Percentiles rank a stretch among this genome's conserved stretches.
These are phyloP conservation scores for Fusarium sp. DNA, from an alignment of 2,329 filamentous ascomycete genomes.

Conservation along the genomic window DNA sequence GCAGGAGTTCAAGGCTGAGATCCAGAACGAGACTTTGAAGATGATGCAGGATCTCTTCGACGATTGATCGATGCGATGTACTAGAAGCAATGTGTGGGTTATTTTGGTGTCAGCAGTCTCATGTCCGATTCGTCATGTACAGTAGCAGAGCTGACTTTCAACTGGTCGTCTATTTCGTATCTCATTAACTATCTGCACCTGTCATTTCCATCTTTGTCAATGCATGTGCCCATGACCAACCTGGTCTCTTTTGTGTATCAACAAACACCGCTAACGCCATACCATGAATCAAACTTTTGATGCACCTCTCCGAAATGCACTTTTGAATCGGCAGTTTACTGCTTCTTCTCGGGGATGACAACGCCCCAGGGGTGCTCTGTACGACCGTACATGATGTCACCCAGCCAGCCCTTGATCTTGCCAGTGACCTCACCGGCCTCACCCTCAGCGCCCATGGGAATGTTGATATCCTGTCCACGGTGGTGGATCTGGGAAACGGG, in stretches of 20 bases:
- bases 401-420: constrained; percentile 72
- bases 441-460: constrained; percentile 66
- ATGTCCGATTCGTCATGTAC: background rate
- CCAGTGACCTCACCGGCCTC: constrained; percentile 63
- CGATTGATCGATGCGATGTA: background rate
- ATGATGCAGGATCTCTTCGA: constrained; percentile 43
- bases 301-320: background rate
- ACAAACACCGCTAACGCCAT: constrained; percentile 37
- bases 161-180: constrained; percentile 36
- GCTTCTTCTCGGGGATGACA: constrained; percentile 70
- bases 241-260: constrained; percentile 32
- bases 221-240: constrained; percentile 8
- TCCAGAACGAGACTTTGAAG: constrained; percentile 39
- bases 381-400: constrained; percentile 79
- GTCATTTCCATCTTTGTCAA: constrained; percentile 2
- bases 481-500: constrained; percentile 75
- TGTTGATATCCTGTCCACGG: constrained; percentile 68
- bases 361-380: constrained; percentile 75
- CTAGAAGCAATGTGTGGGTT: background rate
- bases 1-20: constrained; percentile 43
- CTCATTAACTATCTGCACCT: constrained; percentile 33
- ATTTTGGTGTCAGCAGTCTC: background rate
- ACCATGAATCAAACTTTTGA: constrained; percentile 28
- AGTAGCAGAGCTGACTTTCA: constrained; percentile 11
- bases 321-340: constrained; percentile 41